Evolutionary conservation across 2,329 filamentous ascomycete species (phyloP).

Genomic region (Pyricularia grisea): DNA sequence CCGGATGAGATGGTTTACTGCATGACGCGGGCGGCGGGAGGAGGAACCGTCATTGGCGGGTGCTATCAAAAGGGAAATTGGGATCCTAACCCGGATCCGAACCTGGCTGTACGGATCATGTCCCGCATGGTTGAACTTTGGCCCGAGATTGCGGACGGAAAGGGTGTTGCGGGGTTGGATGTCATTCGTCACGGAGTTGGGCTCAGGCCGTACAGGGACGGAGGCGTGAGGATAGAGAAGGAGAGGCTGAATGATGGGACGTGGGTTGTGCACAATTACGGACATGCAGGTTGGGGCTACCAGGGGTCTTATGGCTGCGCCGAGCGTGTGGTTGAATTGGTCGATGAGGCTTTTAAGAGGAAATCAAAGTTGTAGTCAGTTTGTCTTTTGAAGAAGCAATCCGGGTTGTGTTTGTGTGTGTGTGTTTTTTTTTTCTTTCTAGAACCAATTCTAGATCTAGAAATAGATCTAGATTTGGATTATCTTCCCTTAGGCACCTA

Average conservation of each 20-base stretch:
- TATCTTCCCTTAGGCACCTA: not conserved
- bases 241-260: slow-evolving; percentile 27
- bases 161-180: slow-evolving; percentile 63
- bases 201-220: slow-evolving; percentile 63
- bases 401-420: not conserved
- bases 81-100: slow-evolving; percentile 70
- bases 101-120: slow-evolving; percentile 78
- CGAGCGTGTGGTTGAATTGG: slow-evolving; percentile 54
- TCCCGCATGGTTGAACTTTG: slow-evolving; percentile 57
- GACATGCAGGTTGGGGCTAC: slow-evolving; percentile 72
- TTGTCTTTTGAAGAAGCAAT: not conserved
- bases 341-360: slow-evolving; percentile 45
- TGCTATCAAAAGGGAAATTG: slow-evolving; percentile 73
- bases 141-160: slow-evolving; percentile 50
- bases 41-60: slow-evolving; percentile 80
- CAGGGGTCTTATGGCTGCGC: slow-evolving; percentile 63
- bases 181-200: slow-evolving; percentile 78
- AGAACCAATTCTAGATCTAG: too few species aligned
- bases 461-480: too few species aligned
- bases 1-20: slow-evolving; percentile 66
- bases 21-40: slow-evolving; percentile 72
- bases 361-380: not conserved
- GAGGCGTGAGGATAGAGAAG: slow-evolving; percentile 67
- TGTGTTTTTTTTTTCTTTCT: too few species aligned
- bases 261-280: slow-evolving; percentile 61